A percentile compares a stretch with the other conserved stretches of the same genome.
phyloP scores from a whole-genome alignment of 176 grass and related monocot genomes.

The Alopecurus myosuroides region DNA sequence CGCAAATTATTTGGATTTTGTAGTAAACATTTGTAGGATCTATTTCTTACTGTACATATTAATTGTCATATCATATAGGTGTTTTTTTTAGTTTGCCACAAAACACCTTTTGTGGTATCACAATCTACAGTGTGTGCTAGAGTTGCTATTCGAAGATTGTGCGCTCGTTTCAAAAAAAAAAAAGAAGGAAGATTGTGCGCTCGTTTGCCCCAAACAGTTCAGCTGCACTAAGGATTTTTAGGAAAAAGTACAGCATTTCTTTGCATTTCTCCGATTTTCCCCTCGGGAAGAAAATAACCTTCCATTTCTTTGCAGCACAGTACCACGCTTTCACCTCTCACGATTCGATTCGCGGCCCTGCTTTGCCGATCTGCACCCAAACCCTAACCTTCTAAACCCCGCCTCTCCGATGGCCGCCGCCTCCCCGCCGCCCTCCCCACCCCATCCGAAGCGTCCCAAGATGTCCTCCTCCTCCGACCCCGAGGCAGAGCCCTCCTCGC shows the following conservation, averaged over 20 bases:
- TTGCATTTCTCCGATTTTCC: not conserved
- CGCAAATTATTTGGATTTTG: too few relatives aligned
- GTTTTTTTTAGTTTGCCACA: too few relatives aligned
- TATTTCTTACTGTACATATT: too few relatives aligned
- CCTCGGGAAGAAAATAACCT: not conserved
- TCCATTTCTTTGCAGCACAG: not conserved
- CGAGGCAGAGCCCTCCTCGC: conserved; percentile 17
- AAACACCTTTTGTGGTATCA: too few relatives aligned
- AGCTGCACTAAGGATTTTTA: too few relatives aligned
- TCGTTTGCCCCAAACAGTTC: too few relatives aligned
- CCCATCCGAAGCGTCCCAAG: conserved; percentile 64
- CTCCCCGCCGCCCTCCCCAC: conserved; percentile 54
- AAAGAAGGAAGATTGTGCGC: too few relatives aligned
- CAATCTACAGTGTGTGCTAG: too few relatives aligned
- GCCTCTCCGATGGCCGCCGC: conserved; percentile 37
- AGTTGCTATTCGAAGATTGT: too few relatives aligned
- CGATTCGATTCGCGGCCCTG: conserved; percentile 3
- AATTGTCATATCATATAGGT: too few relatives aligned
- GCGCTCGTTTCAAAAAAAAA: too few relatives aligned
- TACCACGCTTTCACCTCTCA: not conserved
- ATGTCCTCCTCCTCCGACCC: conserved; percentile 67
- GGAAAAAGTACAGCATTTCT: not conserved
- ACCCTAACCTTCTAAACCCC: conserved; percentile 49
- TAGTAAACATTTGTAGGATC: too few relatives aligned
- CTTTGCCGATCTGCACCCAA: conserved; percentile 17